These are phyloP conservation scores for Aspergillus avenaceus DNA, from an alignment of 495 filamentous ascomycete genomes.

Conservation along the genomic window DNA sequence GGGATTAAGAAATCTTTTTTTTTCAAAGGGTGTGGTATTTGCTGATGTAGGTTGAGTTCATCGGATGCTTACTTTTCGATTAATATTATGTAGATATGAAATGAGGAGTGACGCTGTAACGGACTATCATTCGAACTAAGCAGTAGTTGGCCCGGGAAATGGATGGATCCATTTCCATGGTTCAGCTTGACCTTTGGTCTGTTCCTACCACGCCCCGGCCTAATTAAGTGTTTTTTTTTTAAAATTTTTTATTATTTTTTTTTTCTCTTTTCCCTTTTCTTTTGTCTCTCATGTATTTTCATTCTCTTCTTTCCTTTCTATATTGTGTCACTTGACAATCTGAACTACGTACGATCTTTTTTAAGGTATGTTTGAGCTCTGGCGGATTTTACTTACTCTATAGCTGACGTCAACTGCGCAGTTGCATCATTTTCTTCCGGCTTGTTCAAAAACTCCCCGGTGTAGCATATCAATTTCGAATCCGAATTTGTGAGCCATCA, in stretches of 20 bases:
- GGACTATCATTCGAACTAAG: background rate
- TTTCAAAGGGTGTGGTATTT: background rate
- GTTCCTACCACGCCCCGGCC: background rate
- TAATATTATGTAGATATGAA: no score
- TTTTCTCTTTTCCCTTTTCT: background rate
- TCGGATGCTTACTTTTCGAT: no score
- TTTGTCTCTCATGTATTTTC: background rate
- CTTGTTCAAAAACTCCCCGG: background rate
- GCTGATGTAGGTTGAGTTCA: no score
- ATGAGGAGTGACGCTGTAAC: background rate
- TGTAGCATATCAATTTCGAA: background rate
- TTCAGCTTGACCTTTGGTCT: slow-evolving; percentile 1
- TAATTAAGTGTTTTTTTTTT: background rate
- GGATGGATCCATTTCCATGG: slow-evolving; percentile 5
- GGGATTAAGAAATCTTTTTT: background rate
- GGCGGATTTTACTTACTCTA: background rate
- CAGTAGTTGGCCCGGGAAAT: background rate
- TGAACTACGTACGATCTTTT: no score
- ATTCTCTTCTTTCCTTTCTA: background rate
- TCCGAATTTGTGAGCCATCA: no score
- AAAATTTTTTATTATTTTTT: background rate
- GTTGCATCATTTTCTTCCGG: background rate
- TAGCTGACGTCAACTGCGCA: background rate
- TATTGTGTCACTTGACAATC: no score
- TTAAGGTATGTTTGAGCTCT: background rate